Evolutionary conservation across 768 basidiomycete species (phyloP).

Genomic region (Pisolithus sp.): DNA sequence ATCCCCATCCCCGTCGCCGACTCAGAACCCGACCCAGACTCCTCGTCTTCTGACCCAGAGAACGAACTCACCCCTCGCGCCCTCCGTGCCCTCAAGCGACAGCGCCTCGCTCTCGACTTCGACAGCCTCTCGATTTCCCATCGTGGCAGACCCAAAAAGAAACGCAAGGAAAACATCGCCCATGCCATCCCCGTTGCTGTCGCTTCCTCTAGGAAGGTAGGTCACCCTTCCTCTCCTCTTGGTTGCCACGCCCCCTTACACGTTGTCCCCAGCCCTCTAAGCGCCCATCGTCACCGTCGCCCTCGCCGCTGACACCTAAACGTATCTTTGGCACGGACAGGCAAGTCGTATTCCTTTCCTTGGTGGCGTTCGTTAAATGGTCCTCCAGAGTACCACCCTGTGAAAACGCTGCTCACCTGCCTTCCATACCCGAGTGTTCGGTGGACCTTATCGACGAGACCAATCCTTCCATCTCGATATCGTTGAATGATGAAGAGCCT

Average conservation of each 20-base stretch:
- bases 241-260: neutral
- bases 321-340: neutral
- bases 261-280: conserved; percentile 2
- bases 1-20: conserved; percentile 4
- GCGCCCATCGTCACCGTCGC: conserved; percentile 11
- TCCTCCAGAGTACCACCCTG: conserved; percentile 2
- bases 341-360: neutral
- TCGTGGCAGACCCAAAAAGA: conserved; percentile 12
- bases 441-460: neutral
- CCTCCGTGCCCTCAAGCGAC: conserved; percentile 29
- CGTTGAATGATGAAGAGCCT: neutral
- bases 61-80: conserved; percentile 30
- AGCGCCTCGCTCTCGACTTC: conserved; percentile 25
- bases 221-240: neutral
- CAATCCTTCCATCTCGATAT: neutral
- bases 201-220: neutral
- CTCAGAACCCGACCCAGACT: conserved; percentile 16
- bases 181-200: neutral
- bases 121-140: conserved; percentile 18
- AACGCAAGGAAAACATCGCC: conserved; percentile 17
- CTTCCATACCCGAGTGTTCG: conserved; percentile 3
- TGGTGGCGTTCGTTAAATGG: neutral
- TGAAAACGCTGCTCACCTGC: neutral
- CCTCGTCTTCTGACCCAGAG: conserved; percentile 16
- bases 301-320: conserved; percentile 5